These are phyloP conservation scores for Picochlorum sp. DNA, from an alignment of 139 green algal genomes.

Conservation along the genomic window DNA sequence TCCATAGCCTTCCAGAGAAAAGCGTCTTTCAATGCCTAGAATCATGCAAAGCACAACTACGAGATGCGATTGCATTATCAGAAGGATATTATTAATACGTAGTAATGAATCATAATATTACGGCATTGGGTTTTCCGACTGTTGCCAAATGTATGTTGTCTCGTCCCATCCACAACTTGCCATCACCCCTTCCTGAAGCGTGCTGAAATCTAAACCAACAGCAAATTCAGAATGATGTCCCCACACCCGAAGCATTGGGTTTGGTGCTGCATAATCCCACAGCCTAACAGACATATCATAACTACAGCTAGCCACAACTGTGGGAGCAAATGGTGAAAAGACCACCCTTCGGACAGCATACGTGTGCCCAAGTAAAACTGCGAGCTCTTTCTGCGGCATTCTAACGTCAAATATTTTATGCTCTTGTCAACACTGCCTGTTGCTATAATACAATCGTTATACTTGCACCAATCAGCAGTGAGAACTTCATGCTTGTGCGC, in stretches of 20 bases:
- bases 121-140: constrained; percentile 8
- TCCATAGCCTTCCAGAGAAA: not conserved
- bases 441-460: constrained; percentile 89
- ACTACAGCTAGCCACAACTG: constrained; percentile 63
- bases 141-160: constrained; percentile 31
- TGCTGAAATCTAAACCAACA: constrained; percentile 80
- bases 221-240: constrained; percentile 88
- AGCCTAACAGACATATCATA: constrained; percentile 96
- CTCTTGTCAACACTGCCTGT: constrained; percentile 90
- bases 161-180: constrained; percentile 83
- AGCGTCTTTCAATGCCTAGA: too few species aligned
- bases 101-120: not conserved
- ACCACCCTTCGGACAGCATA: constrained; percentile 57
- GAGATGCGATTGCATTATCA: not conserved
- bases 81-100: not conserved
- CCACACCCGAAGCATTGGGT: constrained; percentile 63
- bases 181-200: constrained; percentile 71
- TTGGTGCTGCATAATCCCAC: constrained; percentile 73
- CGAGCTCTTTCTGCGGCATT: constrained; percentile 47
- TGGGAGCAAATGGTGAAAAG: constrained; percentile 78
- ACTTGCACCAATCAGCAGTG: constrained; percentile 89
- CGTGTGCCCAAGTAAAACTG: constrained; percentile 67
- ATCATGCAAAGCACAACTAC: too few species aligned
- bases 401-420: constrained; percentile 84
- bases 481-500: constrained; percentile 77